Base-by-base conservation (phyloP, 225 moss, liverwort and hornwort genomes). In the Antitrichia curtipendula region DNA sequence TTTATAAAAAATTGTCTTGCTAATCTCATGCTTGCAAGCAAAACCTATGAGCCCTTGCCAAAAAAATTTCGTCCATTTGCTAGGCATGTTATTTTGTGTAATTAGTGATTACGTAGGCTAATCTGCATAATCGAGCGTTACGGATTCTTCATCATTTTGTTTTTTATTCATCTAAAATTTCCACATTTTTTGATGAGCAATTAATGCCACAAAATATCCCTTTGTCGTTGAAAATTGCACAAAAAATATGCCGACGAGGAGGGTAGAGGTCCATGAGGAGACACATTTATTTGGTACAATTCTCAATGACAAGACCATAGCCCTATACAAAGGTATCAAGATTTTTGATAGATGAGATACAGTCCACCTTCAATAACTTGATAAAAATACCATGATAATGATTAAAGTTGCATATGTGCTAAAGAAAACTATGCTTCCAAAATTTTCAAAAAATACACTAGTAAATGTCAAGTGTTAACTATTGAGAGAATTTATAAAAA, bases 21-120 rank as follows among this genome's bases (percentile, higher is more conserved):
- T 18, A 10, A 74, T 49, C 2, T 20, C 7, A 32, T 32, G 1
- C 2, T 74, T 20, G 19, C 7, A 32, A 31, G 4, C 7, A 19
- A 0, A 18, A 1, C 31, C 2, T 0, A 0, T 24, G 3, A 40
- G 1, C 4, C 21, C 23, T 49, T 13, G 49, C 2, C 0, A 3
- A 25, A 40, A 25, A 24, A 8, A 15, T 1, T 5, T 1, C 8
- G 0, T 8, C 25, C 5, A 8, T 70, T 41, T 27, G 2, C 1
- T 41, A 4, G 1, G 1, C 5, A 70, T 0, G 3, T 25, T 70
- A 8, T 41, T 41, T 24, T 25, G 13, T 14, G 0, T 40, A 24
- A 24, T 69, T 3, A 13, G 14, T 0, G 1, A 24, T 13, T 8
- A 69, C 0, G 0, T 4, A 69, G 8, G 41, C 41, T 2, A 5